Evolutionary conservation across 164 flowering plant genomes (phyloP), one percentile per base, ranked within the genome.

Genomic region (Piper longum): DNA sequence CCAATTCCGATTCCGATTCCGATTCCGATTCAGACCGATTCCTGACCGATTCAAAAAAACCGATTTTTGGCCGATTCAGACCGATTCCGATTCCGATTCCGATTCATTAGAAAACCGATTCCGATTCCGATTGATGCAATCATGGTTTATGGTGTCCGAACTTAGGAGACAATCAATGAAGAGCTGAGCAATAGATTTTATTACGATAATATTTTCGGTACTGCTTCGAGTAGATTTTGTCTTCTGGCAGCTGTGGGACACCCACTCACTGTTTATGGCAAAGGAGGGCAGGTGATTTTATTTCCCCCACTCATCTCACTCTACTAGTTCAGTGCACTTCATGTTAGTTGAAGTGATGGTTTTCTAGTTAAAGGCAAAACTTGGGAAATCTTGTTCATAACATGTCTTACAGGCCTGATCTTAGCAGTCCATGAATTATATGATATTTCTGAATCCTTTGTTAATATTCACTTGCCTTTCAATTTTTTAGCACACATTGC

Each of bases 231-330:
- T 66, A 83, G 93, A 43, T 87, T 92, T 58, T 92, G 98, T 75
- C 88, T 89, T 65, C 95, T 87, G 77, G 95, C 96, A 67, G 96
- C 95, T 18, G 87, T 92, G 68, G 98, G 93, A 39, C 98, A 92
- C 79, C 98, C 98, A n/a, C 96, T 92, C 66, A 92, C 98, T 5
- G 96, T 89, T 26, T 92, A 92, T 74, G 98, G 96, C 26, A 92
- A 89, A 81, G 98, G 98, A 16, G 98, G 96, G 39, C 96, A 92
- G 96, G 98, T 92, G 76, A 63, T 56, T 43, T 16, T 54, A 4
- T 56, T 56, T n/a, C 36, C 8, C 7, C 36, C 36, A 26, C 11
- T 41, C 36, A 2, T 4, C 17, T 57, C 7, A 36, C 12, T 41
- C 3, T 57, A 48, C 52, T 48, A 48, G 11, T 48, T 48, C 14